Percentiles rank a stretch among this genome's conserved stretches.
phyloP scores from a whole-genome alignment of 192 early-diverging fungal genomes.

The Coemansia sp. region DNA sequence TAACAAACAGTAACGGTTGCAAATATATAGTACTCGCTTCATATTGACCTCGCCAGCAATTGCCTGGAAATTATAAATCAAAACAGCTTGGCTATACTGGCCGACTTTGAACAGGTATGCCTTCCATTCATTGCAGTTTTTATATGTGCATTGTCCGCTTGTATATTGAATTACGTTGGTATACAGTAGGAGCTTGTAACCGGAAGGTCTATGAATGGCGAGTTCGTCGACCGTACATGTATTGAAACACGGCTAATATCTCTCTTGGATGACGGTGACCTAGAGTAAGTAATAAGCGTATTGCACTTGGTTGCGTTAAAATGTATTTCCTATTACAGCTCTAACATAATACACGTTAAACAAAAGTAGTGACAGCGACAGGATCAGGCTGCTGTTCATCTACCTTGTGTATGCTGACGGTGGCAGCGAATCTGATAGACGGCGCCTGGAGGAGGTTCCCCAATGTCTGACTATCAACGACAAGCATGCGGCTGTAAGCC shows the following conservation, averaged over 20 bases:
- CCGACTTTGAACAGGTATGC: constrained; percentile 53
- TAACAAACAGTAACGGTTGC: neutral
- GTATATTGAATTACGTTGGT: neutral
- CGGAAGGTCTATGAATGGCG: constrained; percentile 1
- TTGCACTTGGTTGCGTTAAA: neutral
- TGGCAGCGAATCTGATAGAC: constrained; percentile 27
- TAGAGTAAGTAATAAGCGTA: constrained; percentile 26
- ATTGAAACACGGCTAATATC: constrained; percentile 39
- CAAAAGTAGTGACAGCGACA: constrained; percentile 30
- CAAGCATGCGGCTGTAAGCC: constrained; percentile 37
- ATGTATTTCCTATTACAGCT: too few relatives aligned
- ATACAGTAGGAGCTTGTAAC: constrained; percentile 35
- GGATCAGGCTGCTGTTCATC: constrained; percentile 37
- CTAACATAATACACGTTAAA: too few relatives aligned
- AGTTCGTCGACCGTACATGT: constrained; percentile 13
- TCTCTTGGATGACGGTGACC: constrained; percentile 26
- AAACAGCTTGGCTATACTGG: constrained; percentile 23
- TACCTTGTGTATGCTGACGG: constrained; percentile 43
- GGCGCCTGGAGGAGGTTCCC: constrained; percentile 45
- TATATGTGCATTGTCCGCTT: neutral
- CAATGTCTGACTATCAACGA: constrained; percentile 41
- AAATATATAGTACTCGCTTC: constrained; percentile 44
- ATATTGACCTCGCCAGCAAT: constrained; percentile 50
- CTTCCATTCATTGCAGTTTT: neutral
- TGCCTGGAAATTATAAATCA: constrained; percentile 40